Base-by-base conservation (phyloP, 169 alveolate species). In the Cryptosporidium viatorum region DNA sequence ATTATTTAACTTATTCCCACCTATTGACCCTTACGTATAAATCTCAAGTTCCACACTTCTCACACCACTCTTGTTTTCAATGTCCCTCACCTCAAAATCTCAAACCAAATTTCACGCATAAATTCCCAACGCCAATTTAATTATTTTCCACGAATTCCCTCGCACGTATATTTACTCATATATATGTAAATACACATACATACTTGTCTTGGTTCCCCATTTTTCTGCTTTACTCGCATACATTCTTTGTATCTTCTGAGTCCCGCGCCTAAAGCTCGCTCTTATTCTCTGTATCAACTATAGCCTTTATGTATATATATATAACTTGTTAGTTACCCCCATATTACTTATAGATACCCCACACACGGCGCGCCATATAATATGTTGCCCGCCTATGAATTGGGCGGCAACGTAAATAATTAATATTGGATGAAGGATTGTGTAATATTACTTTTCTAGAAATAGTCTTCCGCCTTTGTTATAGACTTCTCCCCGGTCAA, bases 381-480 rank as follows among this genome's bases (percentile, higher is more conserved):
- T 23, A 14, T 6, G 14, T 14, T 1, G 48, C 55, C 55, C 55
- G 55, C 55, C 21, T 14, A 3, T 14, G 18, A 31, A 5, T 31
- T 7, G 71, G 71, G 33, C 12, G 71, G 71, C 48, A 12, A 0
- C 16, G 18, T 0, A 9, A 5, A 41, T 41, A 2, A 10, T 41
- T 41, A 5, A 0, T 9, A 41, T 41, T 41, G 43, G 43, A 37
- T 4, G 43, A 5, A 8, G 33, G 12, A 45, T 39, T 16, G 1
- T 1, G 43, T 37, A 37, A 37, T 5, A 31, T 41, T 33, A 74
- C 6, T 74, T 74, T 8, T 74, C 86, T 16, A 80, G 68, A 33
- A 80, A 80, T 4, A 80, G 69, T 37, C 89, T 80, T 18, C 89
- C 89, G 26, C 89, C 89, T 29, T 62, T 80, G 35, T 80, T 80